Conservation (phyloP, 805 yeast genomes). For the Lachancea cidri region DNA sequence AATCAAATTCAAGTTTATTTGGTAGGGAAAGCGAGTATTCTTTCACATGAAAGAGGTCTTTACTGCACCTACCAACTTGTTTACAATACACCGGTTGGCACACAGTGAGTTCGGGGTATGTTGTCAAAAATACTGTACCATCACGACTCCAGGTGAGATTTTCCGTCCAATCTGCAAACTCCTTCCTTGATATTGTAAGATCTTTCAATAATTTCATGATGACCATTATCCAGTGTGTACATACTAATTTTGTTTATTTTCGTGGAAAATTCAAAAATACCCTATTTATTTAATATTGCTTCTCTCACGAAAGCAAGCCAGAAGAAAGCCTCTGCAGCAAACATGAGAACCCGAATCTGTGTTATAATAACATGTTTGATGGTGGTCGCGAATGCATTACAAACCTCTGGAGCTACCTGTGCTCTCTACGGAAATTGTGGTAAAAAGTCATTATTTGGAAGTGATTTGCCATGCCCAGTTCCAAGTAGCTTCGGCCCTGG, state of each 20-base stretch:
- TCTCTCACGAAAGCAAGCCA: too few relatives aligned
- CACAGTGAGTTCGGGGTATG: constrained; percentile 25
- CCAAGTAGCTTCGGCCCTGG: constrained; percentile 43
- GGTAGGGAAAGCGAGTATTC: constrained; percentile 18
- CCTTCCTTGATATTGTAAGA: constrained; percentile 24
- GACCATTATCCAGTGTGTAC: background rate
- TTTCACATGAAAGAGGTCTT: constrained; percentile 24
- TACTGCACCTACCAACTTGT: constrained; percentile 15
- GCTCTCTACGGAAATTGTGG: constrained; percentile 57
- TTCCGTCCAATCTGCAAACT: constrained; percentile 24
- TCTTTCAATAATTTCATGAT: constrained; percentile 27
- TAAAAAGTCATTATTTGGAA: constrained; percentile 70
- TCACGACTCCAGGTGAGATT: constrained; percentile 27
- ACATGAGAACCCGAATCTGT: background rate
- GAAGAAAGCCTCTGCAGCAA: too few relatives aligned
- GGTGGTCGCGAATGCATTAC: background rate
- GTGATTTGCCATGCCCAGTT: constrained; percentile 72
- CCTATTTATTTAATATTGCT: background rate
- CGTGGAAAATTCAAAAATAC: background rate
- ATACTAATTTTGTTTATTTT: background rate
- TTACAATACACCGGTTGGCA: constrained; percentile 24
- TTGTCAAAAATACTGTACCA: constrained; percentile 26
- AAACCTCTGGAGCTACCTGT: constrained; percentile 20
- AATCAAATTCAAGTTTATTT: constrained; percentile 28
- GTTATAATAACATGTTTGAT: background rate